phyloP scores from a whole-genome alignment of 805 yeast genomes.

The Metschnikowia hibisci region DNA sequence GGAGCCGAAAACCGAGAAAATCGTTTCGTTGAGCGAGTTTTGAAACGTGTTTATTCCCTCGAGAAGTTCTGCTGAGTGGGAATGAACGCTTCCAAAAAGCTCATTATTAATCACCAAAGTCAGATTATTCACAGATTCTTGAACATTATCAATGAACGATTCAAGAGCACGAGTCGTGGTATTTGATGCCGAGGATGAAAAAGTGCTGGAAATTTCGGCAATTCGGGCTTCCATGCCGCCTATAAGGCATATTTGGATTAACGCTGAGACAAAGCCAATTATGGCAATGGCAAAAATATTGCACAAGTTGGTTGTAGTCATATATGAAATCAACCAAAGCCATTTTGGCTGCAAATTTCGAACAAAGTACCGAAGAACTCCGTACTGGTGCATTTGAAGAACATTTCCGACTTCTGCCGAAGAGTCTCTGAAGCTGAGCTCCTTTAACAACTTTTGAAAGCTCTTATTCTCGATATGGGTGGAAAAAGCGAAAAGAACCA shows the following conservation, averaged over 20 bases:
- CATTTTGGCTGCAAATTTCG: conserved; percentile 2
- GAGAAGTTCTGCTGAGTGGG: conserved; percentile 22
- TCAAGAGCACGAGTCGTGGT: background rate
- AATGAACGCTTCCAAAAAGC: conserved; percentile 61
- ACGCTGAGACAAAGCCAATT: background rate
- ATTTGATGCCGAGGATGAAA: background rate
- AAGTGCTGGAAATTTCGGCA: background rate
- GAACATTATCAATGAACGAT: conserved; percentile 7
- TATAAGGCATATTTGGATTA: background rate
- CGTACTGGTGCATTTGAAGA: conserved; percentile 7
- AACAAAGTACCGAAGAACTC: conserved; percentile 7
- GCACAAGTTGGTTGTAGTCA: conserved; percentile 6
- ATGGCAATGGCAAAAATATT: background rate
- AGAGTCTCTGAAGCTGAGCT: conserved; percentile 1
- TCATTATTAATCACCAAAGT: conserved; percentile 56
- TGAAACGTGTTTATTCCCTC: conserved; percentile 9
- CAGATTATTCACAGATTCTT: conserved; percentile 32
- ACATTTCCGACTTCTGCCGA: conserved; percentile 11
- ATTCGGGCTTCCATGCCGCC: background rate
- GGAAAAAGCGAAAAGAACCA: conserved; percentile 6
- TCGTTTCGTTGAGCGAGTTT: conserved; percentile 51
- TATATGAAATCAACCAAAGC: conserved; percentile 11
- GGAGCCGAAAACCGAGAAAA: conserved; percentile 58
- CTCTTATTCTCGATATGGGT: conserved; percentile 2
- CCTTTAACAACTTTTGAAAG: background rate